Conservation (phyloP, 495 filamentous ascomycete species). For the Parathielavia appendiculata region DNA sequence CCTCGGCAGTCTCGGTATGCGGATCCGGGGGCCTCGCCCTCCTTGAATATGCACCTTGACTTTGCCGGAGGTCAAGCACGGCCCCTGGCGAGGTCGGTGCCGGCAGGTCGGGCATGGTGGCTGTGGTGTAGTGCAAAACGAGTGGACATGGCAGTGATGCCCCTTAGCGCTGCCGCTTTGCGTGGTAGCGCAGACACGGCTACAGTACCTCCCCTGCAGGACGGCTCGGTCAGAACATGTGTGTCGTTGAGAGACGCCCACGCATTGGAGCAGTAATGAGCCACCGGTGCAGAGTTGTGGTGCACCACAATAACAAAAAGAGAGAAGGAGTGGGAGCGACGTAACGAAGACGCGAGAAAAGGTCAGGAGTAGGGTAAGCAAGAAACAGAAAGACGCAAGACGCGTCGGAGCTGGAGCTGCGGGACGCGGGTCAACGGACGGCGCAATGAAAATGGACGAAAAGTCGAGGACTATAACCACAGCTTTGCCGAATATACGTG, state of each 20-base stretch:
- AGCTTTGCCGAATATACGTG: conserved; percentile 29
- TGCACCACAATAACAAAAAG: conserved; percentile 1
- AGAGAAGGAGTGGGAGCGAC: conserved; percentile 5
- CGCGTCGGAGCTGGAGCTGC: conserved; percentile 23
- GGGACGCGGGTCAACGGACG: conserved; percentile 17
- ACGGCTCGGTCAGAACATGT: conserved; percentile 2
- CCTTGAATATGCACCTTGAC: conserved; percentile 17
- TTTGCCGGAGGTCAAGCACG: conserved; percentile 21
- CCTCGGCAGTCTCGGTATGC: conserved; percentile 14
- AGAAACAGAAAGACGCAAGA: conserved; percentile 16
- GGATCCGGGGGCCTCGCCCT: conserved; percentile 27
- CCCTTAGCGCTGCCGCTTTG: background rate
- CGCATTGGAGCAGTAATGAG: background rate
- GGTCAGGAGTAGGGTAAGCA: conserved; percentile 16
- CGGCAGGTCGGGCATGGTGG: conserved; percentile 21
- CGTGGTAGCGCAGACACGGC: background rate
- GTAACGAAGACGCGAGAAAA: conserved; percentile 20
- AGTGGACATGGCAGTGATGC: conserved; percentile 12
- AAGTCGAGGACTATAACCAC: conserved; percentile 21
- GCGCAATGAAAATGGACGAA: conserved; percentile 23
- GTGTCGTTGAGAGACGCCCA: conserved; percentile 3
- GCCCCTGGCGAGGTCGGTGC: conserved; percentile 22
- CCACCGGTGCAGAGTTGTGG: background rate
- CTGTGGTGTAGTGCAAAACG: conserved; percentile 10
- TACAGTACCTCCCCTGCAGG: background rate